Percentiles rank a stretch among this genome's conserved stretches.
These are phyloP conservation scores for Elsinoe necatrix DNA, from an alignment of 2,329 filamentous ascomycete genomes.

Conservation along the genomic window DNA sequence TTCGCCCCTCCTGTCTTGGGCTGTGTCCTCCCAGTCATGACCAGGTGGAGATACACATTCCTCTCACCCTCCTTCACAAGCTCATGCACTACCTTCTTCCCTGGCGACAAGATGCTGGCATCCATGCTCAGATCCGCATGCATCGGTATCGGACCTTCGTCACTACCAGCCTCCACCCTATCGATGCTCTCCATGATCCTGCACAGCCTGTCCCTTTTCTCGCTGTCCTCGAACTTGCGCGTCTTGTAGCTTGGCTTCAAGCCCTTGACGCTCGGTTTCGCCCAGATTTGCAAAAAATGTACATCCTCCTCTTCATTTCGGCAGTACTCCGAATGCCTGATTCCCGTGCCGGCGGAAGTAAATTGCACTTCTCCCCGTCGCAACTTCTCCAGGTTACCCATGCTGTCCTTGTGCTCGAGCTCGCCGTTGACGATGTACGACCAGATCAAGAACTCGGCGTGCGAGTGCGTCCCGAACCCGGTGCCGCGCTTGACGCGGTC, in stretches of 20 bases:
- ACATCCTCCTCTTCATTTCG: constrained; percentile 62
- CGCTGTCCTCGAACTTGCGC: constrained; percentile 60
- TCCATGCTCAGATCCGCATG: constrained; percentile 80
- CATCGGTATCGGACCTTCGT: constrained; percentile 62
- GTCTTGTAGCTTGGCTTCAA: constrained; percentile 71
- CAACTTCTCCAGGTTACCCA: constrained; percentile 64
- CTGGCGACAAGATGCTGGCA: constrained; percentile 62
- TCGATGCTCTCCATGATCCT: constrained; percentile 68
- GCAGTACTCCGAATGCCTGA: constrained; percentile 77
- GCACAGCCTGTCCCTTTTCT: constrained; percentile 63
- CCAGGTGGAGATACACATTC: constrained; percentile 72
- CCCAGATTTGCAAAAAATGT: constrained; percentile 88
- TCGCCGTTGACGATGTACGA: constrained; percentile 78
- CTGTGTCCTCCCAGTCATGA: constrained; percentile 52
- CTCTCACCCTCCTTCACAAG: constrained; percentile 56
- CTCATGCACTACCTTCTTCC: constrained; percentile 60
- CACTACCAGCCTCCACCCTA: constrained; percentile 57
- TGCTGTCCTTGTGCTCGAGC: constrained; percentile 78
- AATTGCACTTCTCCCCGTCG: constrained; percentile 79
- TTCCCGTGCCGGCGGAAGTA: constrained; percentile 73
- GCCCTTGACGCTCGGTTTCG: constrained; percentile 64
- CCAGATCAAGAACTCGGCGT: constrained; percentile 85
- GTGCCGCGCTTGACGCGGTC: constrained; percentile 66
- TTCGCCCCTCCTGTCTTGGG: constrained; percentile 63
- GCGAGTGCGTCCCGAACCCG: constrained; percentile 78